Conservation (phyloP, 768 basidiomycete species). For the Hirschioporus abietinus region DNA sequence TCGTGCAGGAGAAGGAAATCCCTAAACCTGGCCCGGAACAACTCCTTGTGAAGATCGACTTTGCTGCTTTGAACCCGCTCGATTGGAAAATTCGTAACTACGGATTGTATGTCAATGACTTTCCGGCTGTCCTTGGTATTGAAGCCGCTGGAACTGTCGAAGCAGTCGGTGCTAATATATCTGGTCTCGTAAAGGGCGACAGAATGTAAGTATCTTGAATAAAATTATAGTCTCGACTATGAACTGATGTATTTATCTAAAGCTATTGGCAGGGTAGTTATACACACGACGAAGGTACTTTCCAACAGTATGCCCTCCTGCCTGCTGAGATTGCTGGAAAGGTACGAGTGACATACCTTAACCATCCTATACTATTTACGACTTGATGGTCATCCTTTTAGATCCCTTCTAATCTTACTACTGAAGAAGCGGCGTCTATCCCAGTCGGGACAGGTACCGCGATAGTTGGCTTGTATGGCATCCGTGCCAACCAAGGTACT, state of each 20-base stretch:
- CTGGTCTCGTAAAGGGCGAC: slow-evolving; percentile 44
- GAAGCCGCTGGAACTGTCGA: slow-evolving; percentile 50
- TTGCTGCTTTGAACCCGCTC: slow-evolving; percentile 46
- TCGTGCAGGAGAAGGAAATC: slow-evolving; percentile 17
- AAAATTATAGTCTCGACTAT: neutral
- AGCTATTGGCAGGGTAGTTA: slow-evolving; percentile 1
- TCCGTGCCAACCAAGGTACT: slow-evolving; percentile 15
- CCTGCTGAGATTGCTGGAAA: slow-evolving; percentile 18
- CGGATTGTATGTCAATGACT: slow-evolving; percentile 33
- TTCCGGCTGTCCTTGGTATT: slow-evolving; percentile 41
- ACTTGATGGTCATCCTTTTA: slow-evolving; percentile 10
- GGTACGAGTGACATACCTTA: slow-evolving; percentile 6
- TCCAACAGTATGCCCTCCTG: slow-evolving; percentile 21
- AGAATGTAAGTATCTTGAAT: slow-evolving; percentile 36
- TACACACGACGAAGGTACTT: slow-evolving; percentile 8
- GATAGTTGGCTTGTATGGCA: slow-evolving; percentile 29
- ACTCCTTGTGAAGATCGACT: slow-evolving; percentile 41
- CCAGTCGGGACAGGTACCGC: slow-evolving; percentile 36
- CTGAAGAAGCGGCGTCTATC: slow-evolving; percentile 37
- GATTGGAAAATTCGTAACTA: slow-evolving; percentile 47
- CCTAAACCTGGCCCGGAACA: slow-evolving; percentile 42
- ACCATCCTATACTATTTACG: slow-evolving; percentile 5
- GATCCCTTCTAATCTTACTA: slow-evolving; percentile 32
- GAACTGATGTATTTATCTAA: neutral
- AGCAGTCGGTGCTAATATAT: slow-evolving; percentile 46